Conservation (phyloP, 2,329 filamentous ascomycete genomes). For the Colletotrichum nymphaeae region DNA sequence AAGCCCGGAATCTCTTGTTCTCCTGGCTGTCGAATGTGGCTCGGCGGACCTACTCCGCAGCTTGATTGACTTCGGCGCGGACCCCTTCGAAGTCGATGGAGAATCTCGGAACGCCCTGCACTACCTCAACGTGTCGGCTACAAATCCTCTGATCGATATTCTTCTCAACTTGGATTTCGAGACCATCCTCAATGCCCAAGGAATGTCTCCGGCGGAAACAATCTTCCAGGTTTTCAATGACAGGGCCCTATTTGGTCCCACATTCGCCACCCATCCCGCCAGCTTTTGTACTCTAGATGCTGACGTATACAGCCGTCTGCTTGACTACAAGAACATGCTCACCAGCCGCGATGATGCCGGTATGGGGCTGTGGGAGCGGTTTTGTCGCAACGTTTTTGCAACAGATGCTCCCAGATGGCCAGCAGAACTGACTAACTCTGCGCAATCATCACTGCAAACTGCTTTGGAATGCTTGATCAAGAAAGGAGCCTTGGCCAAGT, state of each 20-base stretch:
- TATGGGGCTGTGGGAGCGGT: slow-evolving; percentile 28
- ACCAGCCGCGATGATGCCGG: background rate
- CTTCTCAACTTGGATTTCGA: slow-evolving; percentile 39
- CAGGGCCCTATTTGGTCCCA: background rate
- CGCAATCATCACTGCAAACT: background rate
- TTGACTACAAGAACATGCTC: background rate
- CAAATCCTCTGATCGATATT: slow-evolving; percentile 37
- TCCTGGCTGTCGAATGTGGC: slow-evolving; percentile 44
- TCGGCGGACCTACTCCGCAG: slow-evolving; percentile 37
- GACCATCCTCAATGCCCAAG: slow-evolving; percentile 35
- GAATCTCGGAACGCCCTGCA: slow-evolving; percentile 38
- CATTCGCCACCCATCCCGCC: background rate
- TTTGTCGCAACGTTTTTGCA: background rate
- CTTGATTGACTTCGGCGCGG: slow-evolving; percentile 37
- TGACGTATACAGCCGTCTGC: background rate
- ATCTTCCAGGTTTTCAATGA: slow-evolving; percentile 42
- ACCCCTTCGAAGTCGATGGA: slow-evolving; percentile 32
- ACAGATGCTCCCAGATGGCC: slow-evolving; percentile 4
- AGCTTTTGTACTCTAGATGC: background rate
- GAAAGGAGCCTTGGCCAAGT: background rate
- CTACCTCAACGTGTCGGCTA: slow-evolving; percentile 42
- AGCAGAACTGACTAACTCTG: background rate
- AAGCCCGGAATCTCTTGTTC: slow-evolving; percentile 24
- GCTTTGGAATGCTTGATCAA: slow-evolving; percentile 13
- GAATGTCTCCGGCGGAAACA: slow-evolving; percentile 43